Evolutionary conservation across 1,139 yeast species (phyloP).

Genomic region (Saccharomyces uvarum): DNA sequence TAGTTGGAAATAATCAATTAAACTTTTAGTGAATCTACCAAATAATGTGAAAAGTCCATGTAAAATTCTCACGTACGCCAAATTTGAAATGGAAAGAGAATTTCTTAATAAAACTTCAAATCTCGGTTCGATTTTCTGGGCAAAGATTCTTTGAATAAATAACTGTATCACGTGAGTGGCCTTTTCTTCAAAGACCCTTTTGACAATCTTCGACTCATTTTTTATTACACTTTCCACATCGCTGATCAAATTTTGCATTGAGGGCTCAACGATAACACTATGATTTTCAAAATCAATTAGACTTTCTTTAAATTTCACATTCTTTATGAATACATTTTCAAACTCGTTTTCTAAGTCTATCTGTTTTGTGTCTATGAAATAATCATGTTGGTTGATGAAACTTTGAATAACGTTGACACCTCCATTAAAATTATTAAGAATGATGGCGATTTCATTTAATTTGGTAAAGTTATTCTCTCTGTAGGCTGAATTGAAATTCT

Average conservation of each 20-base stretch:
- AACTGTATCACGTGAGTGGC: conserved; percentile 59
- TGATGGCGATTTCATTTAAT: conserved; percentile 71
- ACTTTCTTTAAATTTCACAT: conserved; percentile 34
- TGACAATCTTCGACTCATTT: conserved; percentile 66
- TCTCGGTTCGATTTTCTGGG: conserved; percentile 64
- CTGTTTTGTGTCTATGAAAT: conserved; percentile 47
- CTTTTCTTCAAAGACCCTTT: conserved; percentile 63
- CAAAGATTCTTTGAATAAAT: conserved; percentile 70
- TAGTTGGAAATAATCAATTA: conserved; percentile 48
- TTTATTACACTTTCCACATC: conserved; percentile 45
- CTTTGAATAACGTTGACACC: conserved; percentile 77
- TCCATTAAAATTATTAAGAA: conserved; percentile 76
- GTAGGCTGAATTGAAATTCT: conserved; percentile 51
- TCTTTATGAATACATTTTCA: conserved; percentile 1
- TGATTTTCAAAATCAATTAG: conserved; percentile 41
- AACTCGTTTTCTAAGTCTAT: conserved; percentile 32
- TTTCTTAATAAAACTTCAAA: conserved; percentile 55
- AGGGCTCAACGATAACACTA: conserved; percentile 35
- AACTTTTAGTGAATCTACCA: conserved; percentile 55
- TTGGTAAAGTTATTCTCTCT: conserved; percentile 46
- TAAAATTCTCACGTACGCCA: conserved; percentile 73
- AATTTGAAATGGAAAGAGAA: conserved; percentile 55
- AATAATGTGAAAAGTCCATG: conserved; percentile 57
- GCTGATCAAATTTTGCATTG: conserved; percentile 35
- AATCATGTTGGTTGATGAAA: conserved; percentile 74